Conservation (phyloP, 345 rosid species). For the Populus ilicifolia region DNA sequence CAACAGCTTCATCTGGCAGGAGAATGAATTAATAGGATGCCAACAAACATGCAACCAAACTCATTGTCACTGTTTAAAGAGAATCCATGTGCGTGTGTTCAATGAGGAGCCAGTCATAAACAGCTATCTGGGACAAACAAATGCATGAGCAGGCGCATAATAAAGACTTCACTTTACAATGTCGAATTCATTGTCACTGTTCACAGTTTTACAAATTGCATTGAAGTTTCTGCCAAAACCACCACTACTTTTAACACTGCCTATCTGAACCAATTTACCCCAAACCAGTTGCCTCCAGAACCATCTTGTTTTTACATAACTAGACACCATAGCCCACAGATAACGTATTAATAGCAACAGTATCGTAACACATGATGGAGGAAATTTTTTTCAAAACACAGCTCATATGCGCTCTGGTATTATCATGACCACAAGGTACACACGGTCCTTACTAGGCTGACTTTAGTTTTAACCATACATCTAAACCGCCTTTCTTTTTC, state of each 20-base stretch:
- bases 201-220: not conserved
- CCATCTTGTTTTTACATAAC: not conserved
- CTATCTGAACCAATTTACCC: not conserved
- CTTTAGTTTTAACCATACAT: too few relatives aligned
- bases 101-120: not conserved
- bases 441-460: too few relatives aligned
- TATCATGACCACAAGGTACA: too few relatives aligned
- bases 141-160: too few relatives aligned
- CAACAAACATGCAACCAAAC: not conserved
- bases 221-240: not conserved
- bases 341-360: not conserved
- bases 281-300: not conserved
- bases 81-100: too few relatives aligned
- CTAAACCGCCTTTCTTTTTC: too few relatives aligned
- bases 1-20: slow-evolving; percentile 28
- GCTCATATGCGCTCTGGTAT: too few relatives aligned
- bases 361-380: not conserved
- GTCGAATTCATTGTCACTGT: not conserved
- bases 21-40: not conserved
- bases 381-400: too few relatives aligned
- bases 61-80: too few relatives aligned
- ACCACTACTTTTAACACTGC: not conserved
- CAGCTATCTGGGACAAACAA: not conserved
- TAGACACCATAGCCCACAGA: not conserved
- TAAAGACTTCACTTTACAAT: not conserved